Conservation (phyloP, 1,139 yeast species). For the Insectozyma bohioensis region DNA sequence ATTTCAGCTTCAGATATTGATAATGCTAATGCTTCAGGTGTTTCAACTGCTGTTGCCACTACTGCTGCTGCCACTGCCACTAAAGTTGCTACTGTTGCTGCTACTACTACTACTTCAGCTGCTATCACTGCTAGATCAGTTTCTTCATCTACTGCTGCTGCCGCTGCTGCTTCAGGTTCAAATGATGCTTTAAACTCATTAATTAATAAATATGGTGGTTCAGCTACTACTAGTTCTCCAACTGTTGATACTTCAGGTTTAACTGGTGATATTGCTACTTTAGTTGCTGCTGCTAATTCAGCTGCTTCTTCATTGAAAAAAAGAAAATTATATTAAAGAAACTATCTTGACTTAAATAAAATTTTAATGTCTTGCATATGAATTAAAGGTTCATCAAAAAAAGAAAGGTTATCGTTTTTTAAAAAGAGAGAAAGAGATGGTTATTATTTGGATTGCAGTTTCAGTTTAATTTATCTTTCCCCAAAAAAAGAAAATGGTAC, state of each 20-base stretch:
- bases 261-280: constrained; percentile 10
- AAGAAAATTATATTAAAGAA: constrained; percentile 13
- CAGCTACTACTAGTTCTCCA: constrained; percentile 11
- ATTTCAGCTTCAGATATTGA: constrained; percentile 28
- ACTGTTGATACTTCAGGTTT: constrained; percentile 11
- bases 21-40: constrained; percentile 23
- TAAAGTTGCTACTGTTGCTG: constrained; percentile 15
- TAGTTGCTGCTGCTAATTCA: constrained; percentile 13
- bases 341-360: too few relatives aligned
- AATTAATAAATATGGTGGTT: constrained; percentile 12
- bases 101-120: constrained; percentile 8
- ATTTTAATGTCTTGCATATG: too few relatives aligned
- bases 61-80: constrained; percentile 13
- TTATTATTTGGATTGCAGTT: too few relatives aligned
- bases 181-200: constrained; percentile 12
- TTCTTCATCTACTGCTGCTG: constrained; percentile 7
- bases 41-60: constrained; percentile 15
- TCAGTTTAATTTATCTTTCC: too few relatives aligned
- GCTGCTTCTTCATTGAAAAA: constrained; percentile 14
- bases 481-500: too few relatives aligned
- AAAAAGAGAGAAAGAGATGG: too few relatives aligned
- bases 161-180: constrained; percentile 8
- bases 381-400: not conserved
- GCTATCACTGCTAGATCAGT: constrained; percentile 9
- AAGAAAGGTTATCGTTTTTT: too few relatives aligned